A percentile compares a stretch with the other conserved stretches of the same genome.
Evolutionary conservation across 306 rosid species (phyloP).

Genomic region (Cucurbita maxima): DNA sequence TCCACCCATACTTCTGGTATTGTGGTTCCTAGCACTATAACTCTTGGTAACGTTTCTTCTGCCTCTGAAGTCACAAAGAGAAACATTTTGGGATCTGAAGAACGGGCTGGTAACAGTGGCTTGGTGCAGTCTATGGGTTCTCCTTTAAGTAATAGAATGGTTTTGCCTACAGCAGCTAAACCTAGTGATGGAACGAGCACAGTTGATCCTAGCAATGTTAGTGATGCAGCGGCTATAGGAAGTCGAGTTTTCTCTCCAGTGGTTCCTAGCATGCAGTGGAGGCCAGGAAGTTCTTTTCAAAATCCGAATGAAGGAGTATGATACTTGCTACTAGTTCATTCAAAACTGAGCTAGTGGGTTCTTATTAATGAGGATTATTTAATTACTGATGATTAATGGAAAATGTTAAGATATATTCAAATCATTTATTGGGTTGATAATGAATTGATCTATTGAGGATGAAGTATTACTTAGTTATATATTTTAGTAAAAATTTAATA

Average conservation of each 20-base stretch:
- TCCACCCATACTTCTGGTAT: conserved; percentile 46
- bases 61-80: conserved; percentile 64
- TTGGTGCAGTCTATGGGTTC: conserved; percentile 65
- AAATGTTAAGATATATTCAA: background rate
- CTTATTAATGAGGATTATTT: background rate
- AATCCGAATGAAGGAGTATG: conserved; percentile 65
- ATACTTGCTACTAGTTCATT: background rate
- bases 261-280: conserved; percentile 91
- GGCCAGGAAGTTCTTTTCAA: conserved; percentile 83
- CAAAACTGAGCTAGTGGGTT: background rate
- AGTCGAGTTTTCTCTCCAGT: conserved; percentile 72
- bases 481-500: background rate
- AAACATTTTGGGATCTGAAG: conserved; percentile 66
- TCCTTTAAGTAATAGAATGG: conserved; percentile 48
- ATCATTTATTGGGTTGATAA: background rate
- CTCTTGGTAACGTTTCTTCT: conserved; percentile 51
- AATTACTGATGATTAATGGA: background rate
- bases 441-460: background rate
- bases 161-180: conserved; percentile 57
- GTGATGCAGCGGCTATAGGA: conserved; percentile 53
- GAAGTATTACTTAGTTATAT: background rate
- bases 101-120: conserved; percentile 67
- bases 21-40: conserved; percentile 43
- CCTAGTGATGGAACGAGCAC: conserved; percentile 49
- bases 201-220: conserved; percentile 44